Evolutionary conservation across 1,139 yeast species (phyloP).

Genomic region (Saccharomyces hybrid): DNA sequence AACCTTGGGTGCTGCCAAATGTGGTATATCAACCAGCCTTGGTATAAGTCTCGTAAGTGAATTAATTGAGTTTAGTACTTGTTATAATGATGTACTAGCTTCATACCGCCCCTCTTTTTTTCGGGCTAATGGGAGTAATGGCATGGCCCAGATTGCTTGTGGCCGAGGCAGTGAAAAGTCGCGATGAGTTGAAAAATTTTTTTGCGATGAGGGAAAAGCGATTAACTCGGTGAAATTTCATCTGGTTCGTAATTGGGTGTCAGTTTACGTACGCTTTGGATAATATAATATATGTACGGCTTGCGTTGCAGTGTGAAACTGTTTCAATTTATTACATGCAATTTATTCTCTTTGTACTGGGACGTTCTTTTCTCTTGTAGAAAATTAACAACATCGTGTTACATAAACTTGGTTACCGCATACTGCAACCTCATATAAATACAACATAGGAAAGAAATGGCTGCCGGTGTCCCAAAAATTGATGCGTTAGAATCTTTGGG

Average conservation of each 20-base stretch:
- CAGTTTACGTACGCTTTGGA: background rate
- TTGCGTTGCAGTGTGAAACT: background rate
- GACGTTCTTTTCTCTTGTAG: background rate
- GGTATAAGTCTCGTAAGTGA: no score
- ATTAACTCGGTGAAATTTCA: background rate
- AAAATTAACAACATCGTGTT: background rate
- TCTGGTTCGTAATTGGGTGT: background rate
- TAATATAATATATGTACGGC: background rate
- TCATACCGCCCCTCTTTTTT: background rate
- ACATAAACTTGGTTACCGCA: background rate
- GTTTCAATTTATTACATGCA: background rate
- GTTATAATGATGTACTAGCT: background rate
- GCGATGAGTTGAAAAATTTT: background rate
- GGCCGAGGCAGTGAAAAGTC: background rate
- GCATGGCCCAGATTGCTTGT: background rate
- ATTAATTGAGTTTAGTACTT: background rate
- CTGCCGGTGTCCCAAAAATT: slow-evolving; percentile 10
- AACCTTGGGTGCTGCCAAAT: no score
- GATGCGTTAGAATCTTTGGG: slow-evolving; percentile 22
- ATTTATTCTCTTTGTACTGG: background rate
- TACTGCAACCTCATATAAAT: background rate
- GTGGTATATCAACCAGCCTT: no score
- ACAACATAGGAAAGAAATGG: background rate
- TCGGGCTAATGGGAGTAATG: background rate
- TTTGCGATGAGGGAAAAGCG: background rate